Evolutionary conservation across 1,284 basidiomycete genomes (phyloP).

Genomic region (Cryptococcus depauperatus): DNA sequence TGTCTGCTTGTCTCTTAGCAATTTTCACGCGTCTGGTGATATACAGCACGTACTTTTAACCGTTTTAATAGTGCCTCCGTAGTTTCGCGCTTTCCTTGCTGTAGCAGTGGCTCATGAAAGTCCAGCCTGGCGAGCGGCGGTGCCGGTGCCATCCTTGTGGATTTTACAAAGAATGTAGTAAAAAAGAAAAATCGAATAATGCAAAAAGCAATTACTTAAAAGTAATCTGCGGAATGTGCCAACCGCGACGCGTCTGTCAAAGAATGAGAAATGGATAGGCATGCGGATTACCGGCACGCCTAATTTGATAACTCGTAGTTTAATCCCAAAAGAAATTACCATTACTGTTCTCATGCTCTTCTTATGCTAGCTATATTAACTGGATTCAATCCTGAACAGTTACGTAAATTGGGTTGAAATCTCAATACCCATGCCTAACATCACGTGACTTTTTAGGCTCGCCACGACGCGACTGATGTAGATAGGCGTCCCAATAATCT

Average conservation of each 20-base stretch:
- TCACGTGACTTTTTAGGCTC: too few species aligned
- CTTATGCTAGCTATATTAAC: too few species aligned
- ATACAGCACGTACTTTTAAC: slow-evolving; percentile 51
- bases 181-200: neutral
- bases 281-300: too few species aligned
- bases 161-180: neutral
- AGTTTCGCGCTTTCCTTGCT: slow-evolving; percentile 33
- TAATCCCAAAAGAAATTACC: too few species aligned
- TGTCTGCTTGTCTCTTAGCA: slow-evolving; percentile 31
- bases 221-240: neutral
- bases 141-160: slow-evolving; percentile 2
- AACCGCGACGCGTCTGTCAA: neutral
- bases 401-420: too few species aligned
- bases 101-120: slow-evolving; percentile 68
- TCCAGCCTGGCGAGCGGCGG: slow-evolving; percentile 47
- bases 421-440: too few species aligned
- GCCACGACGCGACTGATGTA: too few species aligned
- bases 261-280: neutral
- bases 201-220: neutral
- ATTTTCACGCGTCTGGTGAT: neutral
- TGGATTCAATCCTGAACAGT: too few species aligned
- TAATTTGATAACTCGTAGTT: too few species aligned
- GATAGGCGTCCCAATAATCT: too few species aligned
- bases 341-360: too few species aligned
- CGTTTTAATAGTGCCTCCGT: slow-evolving; percentile 69